phyloP scores from a whole-genome alignment of 768 basidiomycete genomes.

The Lactifluus rugatus region DNA sequence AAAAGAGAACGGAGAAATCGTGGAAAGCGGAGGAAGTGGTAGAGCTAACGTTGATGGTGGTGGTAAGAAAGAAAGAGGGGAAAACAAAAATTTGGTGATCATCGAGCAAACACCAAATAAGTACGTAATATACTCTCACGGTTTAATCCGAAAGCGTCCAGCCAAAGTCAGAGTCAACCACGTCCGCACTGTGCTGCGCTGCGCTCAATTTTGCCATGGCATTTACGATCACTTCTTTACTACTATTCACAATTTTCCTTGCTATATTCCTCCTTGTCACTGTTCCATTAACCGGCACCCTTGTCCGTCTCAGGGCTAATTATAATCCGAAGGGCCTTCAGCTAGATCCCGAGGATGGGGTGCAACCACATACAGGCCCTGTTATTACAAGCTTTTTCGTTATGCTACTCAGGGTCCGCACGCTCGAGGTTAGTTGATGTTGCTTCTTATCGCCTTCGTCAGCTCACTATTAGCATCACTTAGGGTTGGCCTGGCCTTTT shows the following conservation, averaged over 20 bases:
- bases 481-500: slow-evolving; percentile 66
- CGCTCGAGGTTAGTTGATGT: slow-evolving; percentile 49
- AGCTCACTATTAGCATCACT: slow-evolving; percentile 9
- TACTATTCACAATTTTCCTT: slow-evolving; percentile 45
- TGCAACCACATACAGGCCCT: slow-evolving; percentile 63
- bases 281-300: slow-evolving; percentile 39
- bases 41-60: neutral
- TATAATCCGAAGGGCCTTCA: slow-evolving; percentile 81
- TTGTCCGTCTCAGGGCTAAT: slow-evolving; percentile 73
- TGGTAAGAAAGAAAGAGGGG: slow-evolving; percentile 3
- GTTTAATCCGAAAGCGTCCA: neutral
- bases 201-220: slow-evolving; percentile 6
- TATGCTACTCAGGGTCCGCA: slow-evolving; percentile 63
- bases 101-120: neutral
- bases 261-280: slow-evolving; percentile 50
- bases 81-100: neutral
- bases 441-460: neutral
- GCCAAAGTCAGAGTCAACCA: too few species aligned
- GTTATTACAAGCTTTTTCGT: slow-evolving; percentile 66
- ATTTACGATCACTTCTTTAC: slow-evolving; percentile 29
- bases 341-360: slow-evolving; percentile 65
- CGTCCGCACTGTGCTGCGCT: too few species aligned
- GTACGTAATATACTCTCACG: slow-evolving; percentile 11
- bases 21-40: too few species aligned
- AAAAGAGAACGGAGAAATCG: neutral